Conservation (phyloP, 2,329 filamentous ascomycete species). For the Aspergillus quadricinctus region DNA sequence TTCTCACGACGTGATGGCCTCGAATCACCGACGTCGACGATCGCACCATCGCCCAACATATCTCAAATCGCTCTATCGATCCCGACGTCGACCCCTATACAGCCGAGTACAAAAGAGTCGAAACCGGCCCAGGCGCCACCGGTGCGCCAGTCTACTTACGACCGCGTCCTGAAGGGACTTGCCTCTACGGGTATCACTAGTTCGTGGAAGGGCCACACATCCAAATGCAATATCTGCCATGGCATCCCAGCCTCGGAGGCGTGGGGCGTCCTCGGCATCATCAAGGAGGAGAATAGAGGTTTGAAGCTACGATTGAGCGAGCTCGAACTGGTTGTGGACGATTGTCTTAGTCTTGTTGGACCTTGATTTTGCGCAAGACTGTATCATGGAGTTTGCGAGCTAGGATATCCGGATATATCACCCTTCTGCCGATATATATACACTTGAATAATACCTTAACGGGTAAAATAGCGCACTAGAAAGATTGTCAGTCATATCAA, state of each 20-base stretch:
- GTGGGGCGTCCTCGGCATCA: slow-evolving; percentile 50
- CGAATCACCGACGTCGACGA: slow-evolving; percentile 32
- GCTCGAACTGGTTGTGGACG: slow-evolving; percentile 53
- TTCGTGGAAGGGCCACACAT: slow-evolving; percentile 26
- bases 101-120: slow-evolving; percentile 29
- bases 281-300: slow-evolving; percentile 53
- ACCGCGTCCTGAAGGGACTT: slow-evolving; percentile 43
- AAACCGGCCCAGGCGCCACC: slow-evolving; percentile 16
- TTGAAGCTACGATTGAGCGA: slow-evolving; percentile 51
- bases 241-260: slow-evolving; percentile 43
- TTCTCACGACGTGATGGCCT: slow-evolving; percentile 40
- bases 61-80: slow-evolving; percentile 29
- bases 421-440: background rate
- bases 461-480: too few species aligned
- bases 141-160: slow-evolving; percentile 33
- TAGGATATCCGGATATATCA: background rate
- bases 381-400: background rate
- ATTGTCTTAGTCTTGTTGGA: slow-evolving; percentile 52
- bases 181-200: slow-evolving; percentile 30
- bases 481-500: background rate
- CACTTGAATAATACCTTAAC: background rate
- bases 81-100: slow-evolving; percentile 28
- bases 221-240: slow-evolving; percentile 40
- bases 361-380: slow-evolving; percentile 11
- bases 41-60: slow-evolving; percentile 35